These are phyloP conservation scores for Toxicodendron radicans DNA, from an alignment of 345 rosid genomes.

Conservation along the genomic window DNA sequence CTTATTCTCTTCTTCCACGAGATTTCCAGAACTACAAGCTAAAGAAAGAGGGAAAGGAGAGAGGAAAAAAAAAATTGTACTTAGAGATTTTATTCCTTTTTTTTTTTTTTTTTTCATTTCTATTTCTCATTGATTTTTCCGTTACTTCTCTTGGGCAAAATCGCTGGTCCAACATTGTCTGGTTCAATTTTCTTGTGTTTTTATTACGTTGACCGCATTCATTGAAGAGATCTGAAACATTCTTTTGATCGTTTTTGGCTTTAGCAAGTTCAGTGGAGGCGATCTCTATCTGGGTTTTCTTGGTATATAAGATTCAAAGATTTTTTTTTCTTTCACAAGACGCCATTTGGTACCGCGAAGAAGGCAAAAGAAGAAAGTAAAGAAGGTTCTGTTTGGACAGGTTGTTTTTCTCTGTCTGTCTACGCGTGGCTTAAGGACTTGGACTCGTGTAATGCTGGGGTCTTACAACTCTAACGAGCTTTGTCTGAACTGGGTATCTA, in stretches of 20 bases:
- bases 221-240: conserved; percentile 17
- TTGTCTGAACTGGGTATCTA: conserved; percentile 40
- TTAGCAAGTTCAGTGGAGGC: conserved; percentile 8
- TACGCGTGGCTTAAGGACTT: conserved; percentile 42
- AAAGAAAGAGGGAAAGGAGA: conserved; percentile 27
- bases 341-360: conserved; percentile 23
- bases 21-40: conserved; percentile 42
- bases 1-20: conserved; percentile 29
- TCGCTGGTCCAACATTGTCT: neutral
- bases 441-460: conserved; percentile 44
- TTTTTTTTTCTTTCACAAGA: conserved; percentile 22
- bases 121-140: conserved; percentile 22
- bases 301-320: conserved; percentile 6
- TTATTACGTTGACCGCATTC: conserved; percentile 8
- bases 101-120: neutral
- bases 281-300: conserved; percentile 34
- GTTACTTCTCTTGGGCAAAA: conserved; percentile 22
- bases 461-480: conserved; percentile 18
- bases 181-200: conserved; percentile 12
- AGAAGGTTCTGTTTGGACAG: neutral
- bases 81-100: conserved; percentile 15
- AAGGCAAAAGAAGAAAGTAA: neutral
- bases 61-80: neutral
- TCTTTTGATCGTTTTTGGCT: neutral
- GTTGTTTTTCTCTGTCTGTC: conserved; percentile 6